A percentile compares a stretch with the other conserved stretches of the same genome.
These are phyloP conservation scores for Epichloe amarillans DNA, from an alignment of 2,329 filamentous ascomycete genomes.

Conservation along the genomic window DNA sequence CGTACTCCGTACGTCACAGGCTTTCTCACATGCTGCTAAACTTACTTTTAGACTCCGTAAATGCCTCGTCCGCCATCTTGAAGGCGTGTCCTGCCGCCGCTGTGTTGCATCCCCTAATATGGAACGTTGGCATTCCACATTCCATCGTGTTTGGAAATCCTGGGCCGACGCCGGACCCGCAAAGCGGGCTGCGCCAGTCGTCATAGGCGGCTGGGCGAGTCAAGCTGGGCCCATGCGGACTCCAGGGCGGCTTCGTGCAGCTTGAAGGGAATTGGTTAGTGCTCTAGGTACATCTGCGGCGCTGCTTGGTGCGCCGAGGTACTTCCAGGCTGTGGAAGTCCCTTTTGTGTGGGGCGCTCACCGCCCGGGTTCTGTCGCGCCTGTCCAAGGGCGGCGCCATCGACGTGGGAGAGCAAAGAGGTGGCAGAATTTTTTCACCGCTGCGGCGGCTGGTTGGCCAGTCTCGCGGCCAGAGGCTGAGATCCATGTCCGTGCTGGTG, in stretches of 20 bases:
- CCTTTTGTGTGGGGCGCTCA: constrained; percentile 1
- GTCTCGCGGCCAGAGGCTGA: background rate
- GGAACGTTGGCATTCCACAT: constrained; percentile 3
- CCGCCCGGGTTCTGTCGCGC: background rate
- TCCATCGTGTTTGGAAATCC: constrained; percentile 3
- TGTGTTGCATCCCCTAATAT: constrained; percentile 1
- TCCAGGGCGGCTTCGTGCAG: background rate
- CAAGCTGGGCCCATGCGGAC: background rate
- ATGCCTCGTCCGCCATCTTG: constrained; percentile 10
- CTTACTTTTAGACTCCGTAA: constrained; percentile 6
- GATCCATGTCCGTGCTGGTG: background rate
- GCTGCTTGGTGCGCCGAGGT: background rate
- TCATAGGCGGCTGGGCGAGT: background rate
- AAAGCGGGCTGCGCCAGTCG: background rate
- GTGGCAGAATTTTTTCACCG: constrained; percentile 7
- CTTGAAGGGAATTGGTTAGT: background rate
- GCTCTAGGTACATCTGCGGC: background rate
- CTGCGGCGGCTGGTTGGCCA: constrained; percentile 1
- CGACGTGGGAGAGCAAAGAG: background rate
- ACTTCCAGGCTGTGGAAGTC: background rate
- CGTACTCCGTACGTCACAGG: background rate
- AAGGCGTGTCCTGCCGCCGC: constrained; percentile 5
- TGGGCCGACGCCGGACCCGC: constrained; percentile 4
- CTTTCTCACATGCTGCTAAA: constrained; percentile 3
- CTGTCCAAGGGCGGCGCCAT: background rate